A percentile compares a stretch with the other conserved stretches of the same genome.
Evolutionary conservation across 345 rosid genomes (phyloP).

Genomic region (Sisymbrium altissimum): DNA sequence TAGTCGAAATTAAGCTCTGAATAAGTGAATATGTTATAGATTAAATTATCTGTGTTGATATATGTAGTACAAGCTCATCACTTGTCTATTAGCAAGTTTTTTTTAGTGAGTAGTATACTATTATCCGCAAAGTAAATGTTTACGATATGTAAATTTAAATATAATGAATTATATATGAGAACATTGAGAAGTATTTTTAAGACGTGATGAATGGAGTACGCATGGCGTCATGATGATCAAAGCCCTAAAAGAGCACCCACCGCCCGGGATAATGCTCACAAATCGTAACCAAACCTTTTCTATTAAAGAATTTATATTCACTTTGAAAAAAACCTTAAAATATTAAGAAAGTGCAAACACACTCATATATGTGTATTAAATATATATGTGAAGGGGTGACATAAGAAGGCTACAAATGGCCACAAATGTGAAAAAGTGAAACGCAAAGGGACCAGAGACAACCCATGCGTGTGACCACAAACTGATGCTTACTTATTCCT

Average conservation of each 20-base stretch:
- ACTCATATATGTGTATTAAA: constrained; percentile 22
- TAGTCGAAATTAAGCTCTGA: constrained; percentile 1
- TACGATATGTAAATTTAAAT: background rate
- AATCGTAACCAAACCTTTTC: constrained; percentile 22
- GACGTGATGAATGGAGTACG: constrained; percentile 19
- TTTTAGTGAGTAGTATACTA: background rate
- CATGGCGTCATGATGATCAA: constrained; percentile 35
- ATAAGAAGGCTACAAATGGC: constrained; percentile 36
- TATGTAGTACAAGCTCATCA: background rate
- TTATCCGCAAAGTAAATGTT: background rate
- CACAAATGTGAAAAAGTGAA: constrained; percentile 40
- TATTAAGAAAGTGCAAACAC: constrained; percentile 30
- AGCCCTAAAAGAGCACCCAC: constrained; percentile 38
- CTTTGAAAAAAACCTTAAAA: constrained; percentile 19
- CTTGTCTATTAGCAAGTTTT: background rate
- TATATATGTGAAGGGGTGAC: constrained; percentile 27
- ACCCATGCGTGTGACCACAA: constrained; percentile 91
- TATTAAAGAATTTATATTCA: constrained; percentile 11
- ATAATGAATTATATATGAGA: background rate
- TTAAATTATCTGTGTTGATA: background rate
- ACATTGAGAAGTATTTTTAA: background rate
- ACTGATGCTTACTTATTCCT: constrained; percentile 34
- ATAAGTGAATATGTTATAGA: background rate
- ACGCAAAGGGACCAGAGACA: constrained; percentile 55
- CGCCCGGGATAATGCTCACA: constrained; percentile 25